Conservation (phyloP, 2,329 filamentous ascomycete species). For the Rhinocladiella similis region DNA sequence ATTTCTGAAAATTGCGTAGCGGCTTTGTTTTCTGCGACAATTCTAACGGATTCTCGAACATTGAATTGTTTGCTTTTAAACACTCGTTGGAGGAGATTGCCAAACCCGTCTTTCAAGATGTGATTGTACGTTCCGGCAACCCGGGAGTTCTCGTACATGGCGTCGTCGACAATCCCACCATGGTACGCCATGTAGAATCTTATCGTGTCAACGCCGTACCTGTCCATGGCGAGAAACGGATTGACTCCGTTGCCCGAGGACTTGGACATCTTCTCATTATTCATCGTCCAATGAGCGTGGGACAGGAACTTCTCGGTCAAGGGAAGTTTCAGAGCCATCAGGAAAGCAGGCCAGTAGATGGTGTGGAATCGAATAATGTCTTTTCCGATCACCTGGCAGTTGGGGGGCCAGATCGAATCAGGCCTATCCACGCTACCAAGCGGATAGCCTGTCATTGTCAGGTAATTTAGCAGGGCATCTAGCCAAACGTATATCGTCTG, state of each 20-base stretch:
- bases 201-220: conserved; percentile 84
- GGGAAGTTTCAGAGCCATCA: conserved; percentile 82
- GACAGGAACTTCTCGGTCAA: conserved; percentile 77
- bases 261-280: conserved; percentile 92
- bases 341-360: conserved; percentile 96
- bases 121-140: conserved; percentile 79
- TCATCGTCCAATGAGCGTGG: conserved; percentile 95
- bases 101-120: conserved; percentile 72
- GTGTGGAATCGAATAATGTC: conserved; percentile 95
- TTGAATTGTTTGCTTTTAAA: conserved; percentile 70
- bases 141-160: conserved; percentile 78
- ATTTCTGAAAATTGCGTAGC: conserved; percentile 12
- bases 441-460: conserved; percentile 84
- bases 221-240: conserved; percentile 84
- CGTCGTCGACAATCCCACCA: conserved; percentile 73
- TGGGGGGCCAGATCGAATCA: conserved; percentile 77
- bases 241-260: conserved; percentile 93
- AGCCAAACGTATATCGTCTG: conserved; percentile 99
- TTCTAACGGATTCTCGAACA: conserved; percentile 58
- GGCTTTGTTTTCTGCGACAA: conserved; percentile 34
- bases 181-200: conserved; percentile 85
- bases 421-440: conserved; percentile 64
- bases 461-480: conserved; percentile 91
- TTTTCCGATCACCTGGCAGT: conserved; percentile 92
- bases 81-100: conserved; percentile 75